Base-by-base conservation (phyloP, 1,284 basidiomycete genomes). In the Sporisorium exsertum region DNA sequence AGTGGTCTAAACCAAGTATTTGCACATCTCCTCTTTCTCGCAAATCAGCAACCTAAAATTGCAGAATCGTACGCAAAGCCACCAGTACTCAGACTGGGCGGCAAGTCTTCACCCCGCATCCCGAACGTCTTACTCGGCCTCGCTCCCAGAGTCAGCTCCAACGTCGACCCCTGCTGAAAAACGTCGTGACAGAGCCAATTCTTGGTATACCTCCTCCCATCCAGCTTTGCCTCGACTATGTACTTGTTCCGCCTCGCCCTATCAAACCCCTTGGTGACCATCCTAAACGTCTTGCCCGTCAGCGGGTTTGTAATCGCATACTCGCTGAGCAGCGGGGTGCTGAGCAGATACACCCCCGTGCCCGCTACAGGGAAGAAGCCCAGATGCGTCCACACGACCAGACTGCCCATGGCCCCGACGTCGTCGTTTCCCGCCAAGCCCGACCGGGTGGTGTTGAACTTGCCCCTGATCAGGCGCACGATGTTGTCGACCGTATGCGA, bases 381-480 rank as follows among this genome's bases (percentile, higher is more conserved):
- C 18, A 76, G 33, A 32, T 58, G 54, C 10, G 45, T 53, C 62
- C 61, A 75, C 2, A 78, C 64, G 15, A 72, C 50, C 22, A 61
- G 58, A 29, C 64, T 68, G 15, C 58, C 74, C 65, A 74, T 70
- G 3, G 75, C 63, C 0, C 75, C 75, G 0, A 63, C 54, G 32
- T 77, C 74, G 56, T 72, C 76, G 43, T 78, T 78, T 16, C 72
- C 89, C 5, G 90, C 89, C 9, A 91, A 88, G 86, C 81, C 89
- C 16, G 40, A 35, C 13, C 37, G 86, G 8, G 86, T 86, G 2
- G 88, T 89, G 68, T 88, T 87, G 78, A 91, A 91, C 80, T 89
- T 57, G 8, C 6, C 45, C 12, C 61, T 29, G 1, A 70, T 37
- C 6, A 67, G 24, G 2, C 22, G 16, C 2, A 70, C 20, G 1